These are phyloP conservation scores for Eucalyptus regnans DNA, from an alignment of 345 rosid species.

Conservation along the genomic window DNA sequence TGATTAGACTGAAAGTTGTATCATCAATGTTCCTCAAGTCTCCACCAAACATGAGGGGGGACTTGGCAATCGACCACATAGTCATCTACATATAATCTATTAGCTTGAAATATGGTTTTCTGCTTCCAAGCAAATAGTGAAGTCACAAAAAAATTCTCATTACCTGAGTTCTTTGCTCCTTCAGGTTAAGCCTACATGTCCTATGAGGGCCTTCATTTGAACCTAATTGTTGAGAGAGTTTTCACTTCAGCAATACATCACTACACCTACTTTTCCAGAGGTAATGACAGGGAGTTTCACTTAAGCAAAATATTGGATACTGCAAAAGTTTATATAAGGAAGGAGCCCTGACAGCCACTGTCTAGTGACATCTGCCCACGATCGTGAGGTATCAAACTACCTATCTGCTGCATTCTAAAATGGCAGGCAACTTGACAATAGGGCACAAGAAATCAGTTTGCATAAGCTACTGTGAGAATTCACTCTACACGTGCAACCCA, in stretches of 20 bases:
- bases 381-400: background rate
- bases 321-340: background rate
- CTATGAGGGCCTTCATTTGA: constrained; percentile 79
- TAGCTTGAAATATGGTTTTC: background rate
- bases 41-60: constrained; percentile 96
- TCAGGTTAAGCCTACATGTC: constrained; percentile 32
- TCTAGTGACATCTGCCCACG: background rate
- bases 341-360: background rate
- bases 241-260: background rate
- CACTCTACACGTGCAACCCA: background rate
- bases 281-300: background rate
- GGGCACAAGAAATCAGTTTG: background rate
- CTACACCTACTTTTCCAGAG: background rate
- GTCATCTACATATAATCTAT: constrained; percentile 48
- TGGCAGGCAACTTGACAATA: background rate
- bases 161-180: constrained; percentile 84
- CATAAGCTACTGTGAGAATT: background rate
- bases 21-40: constrained; percentile 69
- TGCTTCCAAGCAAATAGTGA: background rate
- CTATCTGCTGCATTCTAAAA: background rate
- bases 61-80: constrained; percentile 86
- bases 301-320: background rate
- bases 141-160: background rate
- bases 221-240: constrained; percentile 21
- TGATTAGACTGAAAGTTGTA: constrained; percentile 44